Conservation (phyloP, 2,329 filamentous ascomycete species). For the Akanthomyces lecanii region DNA sequence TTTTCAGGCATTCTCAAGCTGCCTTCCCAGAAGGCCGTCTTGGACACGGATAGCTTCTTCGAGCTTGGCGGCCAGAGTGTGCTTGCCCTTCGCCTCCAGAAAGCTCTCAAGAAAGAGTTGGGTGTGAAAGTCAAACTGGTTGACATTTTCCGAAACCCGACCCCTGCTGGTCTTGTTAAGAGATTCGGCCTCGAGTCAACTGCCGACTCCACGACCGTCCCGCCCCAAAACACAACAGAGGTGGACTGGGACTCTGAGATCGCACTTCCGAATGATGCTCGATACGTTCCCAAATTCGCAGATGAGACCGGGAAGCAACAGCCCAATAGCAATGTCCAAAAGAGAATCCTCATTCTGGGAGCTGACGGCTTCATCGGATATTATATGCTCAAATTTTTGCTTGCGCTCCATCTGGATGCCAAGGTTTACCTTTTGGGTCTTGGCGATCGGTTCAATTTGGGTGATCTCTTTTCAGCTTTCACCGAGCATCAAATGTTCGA, state of each 20-base stretch:
- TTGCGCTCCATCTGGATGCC: background rate
- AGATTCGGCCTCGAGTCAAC: background rate
- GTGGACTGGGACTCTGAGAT: background rate
- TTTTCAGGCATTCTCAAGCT: slow-evolving; percentile 4
- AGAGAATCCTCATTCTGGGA: background rate
- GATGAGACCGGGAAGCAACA: background rate
- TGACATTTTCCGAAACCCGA: slow-evolving; percentile 24
- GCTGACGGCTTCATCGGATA: slow-evolving; percentile 6
- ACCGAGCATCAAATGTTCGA: slow-evolving; percentile 23
- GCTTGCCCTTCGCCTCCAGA: slow-evolving; percentile 25
- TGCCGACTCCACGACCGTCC: no score
- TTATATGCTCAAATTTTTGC: slow-evolving; percentile 4
- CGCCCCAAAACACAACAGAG: background rate
- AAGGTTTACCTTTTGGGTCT: slow-evolving; percentile 1
- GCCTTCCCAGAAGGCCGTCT: background rate
- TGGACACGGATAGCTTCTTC: slow-evolving; percentile 24
- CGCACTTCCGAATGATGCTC: background rate
- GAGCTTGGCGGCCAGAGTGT: slow-evolving; percentile 26
- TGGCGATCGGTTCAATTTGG: slow-evolving; percentile 1
- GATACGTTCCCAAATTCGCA: background rate
- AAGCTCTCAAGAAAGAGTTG: slow-evolving; percentile 25
- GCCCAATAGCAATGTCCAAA: background rate
- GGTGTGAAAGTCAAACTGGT: slow-evolving; percentile 25
- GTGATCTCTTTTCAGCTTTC: slow-evolving; percentile 18
- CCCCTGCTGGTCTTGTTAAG: slow-evolving; percentile 5